Base-by-base conservation (phyloP, 2,329 filamentous ascomycete genomes). In the Aspergillus carbonarius region DNA sequence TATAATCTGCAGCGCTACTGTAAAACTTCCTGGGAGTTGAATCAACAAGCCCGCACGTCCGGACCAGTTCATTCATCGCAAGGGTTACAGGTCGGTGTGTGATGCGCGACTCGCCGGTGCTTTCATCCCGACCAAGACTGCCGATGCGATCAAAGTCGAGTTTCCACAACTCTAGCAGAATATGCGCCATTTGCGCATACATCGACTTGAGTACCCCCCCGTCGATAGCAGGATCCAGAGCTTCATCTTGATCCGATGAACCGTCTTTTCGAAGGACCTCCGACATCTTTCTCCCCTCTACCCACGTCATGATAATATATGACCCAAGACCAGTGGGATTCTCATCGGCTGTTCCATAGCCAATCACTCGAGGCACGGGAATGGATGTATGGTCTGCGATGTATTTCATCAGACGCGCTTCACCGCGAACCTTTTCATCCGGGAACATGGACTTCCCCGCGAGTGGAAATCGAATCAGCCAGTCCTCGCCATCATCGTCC, bases 231-330 rank as follows among this genome's bases (percentile, higher is more conserved):
- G 27, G 52, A 10, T 58, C 13, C 2, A 60, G 18, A 6, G 25
- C 12, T 5, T 47, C 27, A 1, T 55, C 20, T 6, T 59, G 49
- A 5, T 40, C 34, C 17, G 49, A 10, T 6, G 17, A 2, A 3
- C n/a, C 18, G 12, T 39, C 32, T 15, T 27, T 48, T n/a, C 47
- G 18, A 1, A 61, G 50, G 0, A 60, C 5, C 1, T 60, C 56
- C 2, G 54, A 60, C 54, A 61, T 58, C 13, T 47, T 59, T 6
- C 5, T 49, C 2, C 55, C 57, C 9, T 62, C 55, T 6, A 62
- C 34, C 48, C 55, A 61, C 10, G 23, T 50, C 60, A 60, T 63
- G n/a, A 63, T 55, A 5, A 63, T 60, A 20, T 60, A 62, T 0
- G 61, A 55, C 1, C 61, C 61, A 15, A 63, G 49, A 0, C 55